phyloP scores from a whole-genome alignment of 176 grass and related monocot genomes.

The Juncus inflexus region DNA sequence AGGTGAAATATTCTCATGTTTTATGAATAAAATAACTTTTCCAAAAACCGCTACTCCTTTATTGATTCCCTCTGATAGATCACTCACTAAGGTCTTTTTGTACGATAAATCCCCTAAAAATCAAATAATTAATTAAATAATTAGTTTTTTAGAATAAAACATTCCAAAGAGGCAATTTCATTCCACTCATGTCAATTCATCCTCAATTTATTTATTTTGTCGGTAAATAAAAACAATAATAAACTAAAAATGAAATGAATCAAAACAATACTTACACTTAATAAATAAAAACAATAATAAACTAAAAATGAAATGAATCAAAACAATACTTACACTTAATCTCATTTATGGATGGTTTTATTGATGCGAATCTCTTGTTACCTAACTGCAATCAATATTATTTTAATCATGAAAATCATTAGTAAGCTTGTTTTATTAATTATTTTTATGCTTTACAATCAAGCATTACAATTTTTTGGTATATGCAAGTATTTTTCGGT shows the following conservation, averaged over 20 bases:
- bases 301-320: slow-evolving; percentile 14
- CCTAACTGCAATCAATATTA: slow-evolving; percentile 43
- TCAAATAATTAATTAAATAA: slow-evolving; percentile 18
- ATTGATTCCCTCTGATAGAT: slow-evolving; percentile 71
- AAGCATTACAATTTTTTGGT: slow-evolving; percentile 1
- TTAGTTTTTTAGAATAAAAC: background rate
- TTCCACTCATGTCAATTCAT: too few species aligned
- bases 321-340: slow-evolving; percentile 57
- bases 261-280: slow-evolving; percentile 51
- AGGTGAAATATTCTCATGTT: slow-evolving; percentile 66
- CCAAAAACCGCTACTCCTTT: slow-evolving; percentile 48
- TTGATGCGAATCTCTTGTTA: slow-evolving; percentile 55
- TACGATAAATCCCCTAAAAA: slow-evolving; percentile 57
- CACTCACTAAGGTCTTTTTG: slow-evolving; percentile 53
- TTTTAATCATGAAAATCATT: slow-evolving; percentile 13
- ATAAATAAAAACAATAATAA: slow-evolving; percentile 12
- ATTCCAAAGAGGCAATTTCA: too few species aligned
- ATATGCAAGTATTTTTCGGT: background rate
- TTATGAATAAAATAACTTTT: slow-evolving; percentile 73
- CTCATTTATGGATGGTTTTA: slow-evolving; percentile 46
- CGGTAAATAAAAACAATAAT: slow-evolving; percentile 1
- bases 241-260: slow-evolving; percentile 19
- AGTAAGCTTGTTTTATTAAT: slow-evolving; percentile 1
- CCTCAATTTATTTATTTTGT: too few species aligned
- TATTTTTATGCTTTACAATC: slow-evolving; percentile 13